phyloP scores from a whole-genome alignment of 2,329 filamentous ascomycete genomes.

The Ophiostoma pallidulum region DNA sequence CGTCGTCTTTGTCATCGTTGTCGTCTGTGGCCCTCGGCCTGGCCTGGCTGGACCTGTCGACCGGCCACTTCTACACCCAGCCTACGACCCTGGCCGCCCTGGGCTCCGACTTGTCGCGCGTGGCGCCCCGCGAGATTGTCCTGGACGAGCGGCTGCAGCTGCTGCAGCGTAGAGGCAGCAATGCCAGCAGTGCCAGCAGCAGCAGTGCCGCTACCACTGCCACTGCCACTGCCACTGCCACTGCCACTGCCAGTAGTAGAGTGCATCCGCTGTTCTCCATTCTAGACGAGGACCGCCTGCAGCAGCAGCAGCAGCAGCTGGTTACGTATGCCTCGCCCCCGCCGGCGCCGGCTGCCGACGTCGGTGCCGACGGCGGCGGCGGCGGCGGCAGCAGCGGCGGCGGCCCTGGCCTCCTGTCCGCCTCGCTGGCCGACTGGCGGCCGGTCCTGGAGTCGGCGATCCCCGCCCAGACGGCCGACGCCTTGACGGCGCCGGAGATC shows the following conservation, averaged over 20 bases:
- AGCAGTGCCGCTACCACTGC: slow-evolving; percentile 26
- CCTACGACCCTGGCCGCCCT: slow-evolving; percentile 59
- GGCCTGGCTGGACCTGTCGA: slow-evolving; percentile 92
- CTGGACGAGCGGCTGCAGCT: slow-evolving; percentile 54
- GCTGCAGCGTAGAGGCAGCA: neutral
- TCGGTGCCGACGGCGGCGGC: neutral
- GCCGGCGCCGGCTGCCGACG: slow-evolving; percentile 13
- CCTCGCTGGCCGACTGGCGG: slow-evolving; percentile 55
- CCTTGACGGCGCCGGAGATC: slow-evolving; percentile 61
- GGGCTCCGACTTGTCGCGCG: slow-evolving; percentile 71
- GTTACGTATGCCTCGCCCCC: slow-evolving; percentile 58
- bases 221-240: no score
- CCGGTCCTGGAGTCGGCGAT: slow-evolving; percentile 69
- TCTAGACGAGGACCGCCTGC: slow-evolving; percentile 55
- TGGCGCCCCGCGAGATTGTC: slow-evolving; percentile 77
- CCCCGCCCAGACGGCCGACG: slow-evolving; percentile 36
- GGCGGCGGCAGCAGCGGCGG: neutral
- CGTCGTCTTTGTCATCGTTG: slow-evolving; percentile 10
- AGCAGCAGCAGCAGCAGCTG: slow-evolving; percentile 36
- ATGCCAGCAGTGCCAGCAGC: neutral
- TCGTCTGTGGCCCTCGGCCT: slow-evolving; percentile 50
- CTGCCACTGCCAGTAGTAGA: no score
- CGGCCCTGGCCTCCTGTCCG: slow-evolving; percentile 22
- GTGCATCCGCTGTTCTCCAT: slow-evolving; percentile 53
- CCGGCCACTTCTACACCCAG: slow-evolving; percentile 88